Evolutionary conservation across 768 basidiomycete genomes (phyloP).

Genomic region (Mycena olivaceomarginata): DNA sequence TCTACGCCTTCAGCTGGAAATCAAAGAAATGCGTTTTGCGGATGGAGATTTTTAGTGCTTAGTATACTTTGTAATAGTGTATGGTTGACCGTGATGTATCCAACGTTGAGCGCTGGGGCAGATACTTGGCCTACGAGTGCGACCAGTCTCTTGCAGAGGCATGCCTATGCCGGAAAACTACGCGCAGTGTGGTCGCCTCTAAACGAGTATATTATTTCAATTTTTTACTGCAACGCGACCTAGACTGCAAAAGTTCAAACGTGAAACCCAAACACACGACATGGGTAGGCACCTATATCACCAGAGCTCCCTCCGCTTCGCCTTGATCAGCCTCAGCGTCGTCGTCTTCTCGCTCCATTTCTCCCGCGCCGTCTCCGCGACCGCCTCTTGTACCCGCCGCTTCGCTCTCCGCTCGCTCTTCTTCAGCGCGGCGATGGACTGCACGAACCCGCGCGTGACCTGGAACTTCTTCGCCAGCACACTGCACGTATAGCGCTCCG

Average conservation of each 20-base stretch:
- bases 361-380: conserved; percentile 67
- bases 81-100: too few species aligned
- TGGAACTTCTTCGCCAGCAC: conserved; percentile 87
- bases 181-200: not conserved
- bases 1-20: too few species aligned
- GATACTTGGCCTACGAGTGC: too few species aligned
- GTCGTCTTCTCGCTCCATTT: conserved; percentile 85
- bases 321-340: conserved; percentile 76
- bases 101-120: too few species aligned
- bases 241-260: not conserved
- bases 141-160: too few species aligned
- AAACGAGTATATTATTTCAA: not conserved
- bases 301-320: conserved; percentile 85
- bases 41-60: too few species aligned
- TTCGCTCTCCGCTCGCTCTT: conserved; percentile 67
- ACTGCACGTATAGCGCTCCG: conserved; percentile 74
- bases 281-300: conserved; percentile 55
- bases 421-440: conserved; percentile 77
- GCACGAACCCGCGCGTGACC: conserved; percentile 82
- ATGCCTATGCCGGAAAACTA: too few species aligned
- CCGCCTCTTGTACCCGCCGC: conserved; percentile 64
- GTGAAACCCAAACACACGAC: not conserved
- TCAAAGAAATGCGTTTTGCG: too few species aligned
- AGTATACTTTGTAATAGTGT: too few species aligned
- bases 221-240: not conserved